Conservation (phyloP, 441 rosid species). For the Populus hybrid region DNA sequence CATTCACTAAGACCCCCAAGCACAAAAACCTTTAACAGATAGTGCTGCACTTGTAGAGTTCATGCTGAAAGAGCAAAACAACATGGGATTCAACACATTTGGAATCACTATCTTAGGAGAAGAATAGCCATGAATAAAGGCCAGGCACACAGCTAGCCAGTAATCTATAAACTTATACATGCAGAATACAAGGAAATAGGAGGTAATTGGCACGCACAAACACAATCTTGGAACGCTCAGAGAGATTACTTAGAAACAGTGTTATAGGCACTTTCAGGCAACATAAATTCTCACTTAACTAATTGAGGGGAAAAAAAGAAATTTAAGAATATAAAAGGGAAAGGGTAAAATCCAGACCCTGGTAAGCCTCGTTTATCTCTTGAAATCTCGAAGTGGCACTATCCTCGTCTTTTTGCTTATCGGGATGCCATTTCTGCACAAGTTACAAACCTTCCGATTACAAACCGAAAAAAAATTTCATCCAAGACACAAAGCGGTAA, state of each 20-base stretch:
- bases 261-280: background rate
- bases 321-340: background rate
- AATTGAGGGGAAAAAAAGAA: background rate
- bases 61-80: background rate
- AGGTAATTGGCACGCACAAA: background rate
- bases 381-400: constrained; percentile 76
- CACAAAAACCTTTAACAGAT: background rate
- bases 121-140: background rate
- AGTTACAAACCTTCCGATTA: background rate
- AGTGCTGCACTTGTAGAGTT: background rate
- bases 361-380: constrained; percentile 95
- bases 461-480: background rate
- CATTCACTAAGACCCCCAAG: background rate
- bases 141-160: background rate
- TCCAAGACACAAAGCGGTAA: background rate
- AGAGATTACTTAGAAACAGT: background rate
- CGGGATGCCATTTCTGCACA: constrained; percentile 93
- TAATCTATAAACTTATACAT: background rate
- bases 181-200: background rate
- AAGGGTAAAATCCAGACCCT: constrained; percentile 40
- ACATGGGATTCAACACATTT: background rate
- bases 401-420: constrained; percentile 63
- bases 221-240: background rate
- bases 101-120: background rate
- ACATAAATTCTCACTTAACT: background rate